Percentiles rank a stretch among this genome's conserved stretches.
phyloP scores from a whole-genome alignment of 306 rosid genomes.

The Vigna mungo region DNA sequence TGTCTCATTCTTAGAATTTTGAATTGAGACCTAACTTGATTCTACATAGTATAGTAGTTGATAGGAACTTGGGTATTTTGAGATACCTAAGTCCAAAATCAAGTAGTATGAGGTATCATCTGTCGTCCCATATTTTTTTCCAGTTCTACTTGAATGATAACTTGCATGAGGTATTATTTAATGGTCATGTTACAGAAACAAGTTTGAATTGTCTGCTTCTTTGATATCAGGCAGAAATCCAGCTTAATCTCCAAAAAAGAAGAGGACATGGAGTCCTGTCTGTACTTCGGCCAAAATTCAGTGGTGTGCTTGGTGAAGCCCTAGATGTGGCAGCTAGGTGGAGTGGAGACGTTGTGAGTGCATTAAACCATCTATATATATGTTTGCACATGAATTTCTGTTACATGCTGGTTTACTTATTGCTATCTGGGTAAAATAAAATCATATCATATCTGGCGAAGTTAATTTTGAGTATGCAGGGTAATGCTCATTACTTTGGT shows the following conservation, averaged over 20 bases:
- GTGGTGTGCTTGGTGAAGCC: constrained; percentile 93
- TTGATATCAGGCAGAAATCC: constrained; percentile 80
- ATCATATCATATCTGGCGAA: constrained; percentile 27
- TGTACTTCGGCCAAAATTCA: constrained; percentile 85
- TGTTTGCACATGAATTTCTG: constrained; percentile 26
- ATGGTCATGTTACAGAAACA: constrained; percentile 17
- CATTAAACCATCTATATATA: constrained; percentile 38
- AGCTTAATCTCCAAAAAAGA: constrained; percentile 89
- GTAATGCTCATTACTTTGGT: neutral
- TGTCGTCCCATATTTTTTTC: constrained; percentile 8
- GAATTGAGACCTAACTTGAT: too few relatives aligned
- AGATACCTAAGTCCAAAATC: too few relatives aligned
- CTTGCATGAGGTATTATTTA: constrained; percentile 24
- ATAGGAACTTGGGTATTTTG: too few relatives aligned
- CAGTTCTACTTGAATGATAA: constrained; percentile 34
- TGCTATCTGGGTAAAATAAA: constrained; percentile 33
- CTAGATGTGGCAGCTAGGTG: constrained; percentile 94
- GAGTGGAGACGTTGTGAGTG: constrained; percentile 99
- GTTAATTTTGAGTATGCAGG: constrained; percentile 14
- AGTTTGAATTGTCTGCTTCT: constrained; percentile 4
- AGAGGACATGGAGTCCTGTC: constrained; percentile 94
- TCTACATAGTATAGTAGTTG: too few relatives aligned
- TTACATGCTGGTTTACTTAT: constrained; percentile 20
- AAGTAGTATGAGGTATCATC: too few relatives aligned
- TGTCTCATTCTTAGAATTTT: too few relatives aligned